These are phyloP conservation scores for Aspergillus pseudoterreus DNA, from an alignment of 2,329 filamentous ascomycete genomes.

Conservation along the genomic window DNA sequence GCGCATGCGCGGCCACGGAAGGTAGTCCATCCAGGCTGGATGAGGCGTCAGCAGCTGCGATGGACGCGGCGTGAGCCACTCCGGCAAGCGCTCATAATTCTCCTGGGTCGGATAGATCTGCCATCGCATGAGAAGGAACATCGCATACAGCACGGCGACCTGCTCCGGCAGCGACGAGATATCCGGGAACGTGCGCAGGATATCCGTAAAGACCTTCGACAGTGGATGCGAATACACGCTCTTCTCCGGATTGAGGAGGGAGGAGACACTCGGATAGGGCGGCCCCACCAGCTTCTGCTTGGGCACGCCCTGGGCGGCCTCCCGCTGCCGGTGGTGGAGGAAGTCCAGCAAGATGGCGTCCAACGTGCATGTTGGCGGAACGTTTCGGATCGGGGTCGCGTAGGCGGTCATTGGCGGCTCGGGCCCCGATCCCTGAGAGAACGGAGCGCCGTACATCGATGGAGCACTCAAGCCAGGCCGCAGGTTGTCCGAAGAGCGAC, in stretches of 20 bases:
- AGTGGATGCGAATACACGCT: slow-evolving; percentile 67
- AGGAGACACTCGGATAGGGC: slow-evolving; percentile 73
- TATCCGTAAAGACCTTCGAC: slow-evolving; percentile 81
- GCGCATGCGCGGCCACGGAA: slow-evolving; percentile 76
- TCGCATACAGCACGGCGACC: slow-evolving; percentile 75
- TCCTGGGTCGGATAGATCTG: slow-evolving; percentile 73
- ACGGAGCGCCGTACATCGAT: slow-evolving; percentile 21
- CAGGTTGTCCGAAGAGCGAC: slow-evolving; percentile 23
- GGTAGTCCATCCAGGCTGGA: slow-evolving; percentile 76
- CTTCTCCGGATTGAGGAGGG: slow-evolving; percentile 68
- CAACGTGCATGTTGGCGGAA: slow-evolving; percentile 68
- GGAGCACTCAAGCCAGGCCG: slow-evolving; percentile 20
- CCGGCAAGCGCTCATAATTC: slow-evolving; percentile 73
- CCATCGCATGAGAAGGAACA: slow-evolving; percentile 87
- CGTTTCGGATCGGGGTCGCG: slow-evolving; percentile 54
- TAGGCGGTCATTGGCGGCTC: slow-evolving; percentile 31
- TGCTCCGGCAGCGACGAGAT: slow-evolving; percentile 76
- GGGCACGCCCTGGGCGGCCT: slow-evolving; percentile 64
- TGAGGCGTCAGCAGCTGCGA: slow-evolving; percentile 66
- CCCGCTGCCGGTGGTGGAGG: slow-evolving; percentile 62
- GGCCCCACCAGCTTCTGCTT: slow-evolving; percentile 68
- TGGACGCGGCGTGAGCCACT: slow-evolving; percentile 65
- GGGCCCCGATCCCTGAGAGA: slow-evolving; percentile 19
- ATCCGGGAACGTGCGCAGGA: slow-evolving; percentile 77
- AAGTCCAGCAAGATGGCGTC: slow-evolving; percentile 80